These are phyloP conservation scores for Aspergillus pseudoterreus DNA, from an alignment of 2,329 filamentous ascomycete genomes.

Conservation along the genomic window DNA sequence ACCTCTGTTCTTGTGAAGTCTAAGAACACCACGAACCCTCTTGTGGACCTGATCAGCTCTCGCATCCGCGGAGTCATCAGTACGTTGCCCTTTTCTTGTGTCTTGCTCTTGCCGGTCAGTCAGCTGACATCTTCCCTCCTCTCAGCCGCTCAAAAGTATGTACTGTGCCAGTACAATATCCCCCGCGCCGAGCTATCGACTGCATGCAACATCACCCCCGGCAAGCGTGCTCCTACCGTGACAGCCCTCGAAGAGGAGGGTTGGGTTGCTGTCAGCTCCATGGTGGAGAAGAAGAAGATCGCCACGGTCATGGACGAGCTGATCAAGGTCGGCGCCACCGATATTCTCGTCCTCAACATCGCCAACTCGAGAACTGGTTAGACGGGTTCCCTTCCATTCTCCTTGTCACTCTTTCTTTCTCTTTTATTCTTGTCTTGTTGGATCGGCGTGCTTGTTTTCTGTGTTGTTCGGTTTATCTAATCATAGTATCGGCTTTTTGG, in stretches of 20 bases:
- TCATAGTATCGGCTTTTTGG: not conserved
- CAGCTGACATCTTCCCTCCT: not conserved
- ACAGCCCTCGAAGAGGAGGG: conserved; percentile 82
- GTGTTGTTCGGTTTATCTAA: conserved; percentile 6
- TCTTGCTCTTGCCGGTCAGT: not conserved
- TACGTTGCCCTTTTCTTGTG: conserved; percentile 33
- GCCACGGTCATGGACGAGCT: conserved; percentile 84
- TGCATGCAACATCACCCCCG: conserved; percentile 78
- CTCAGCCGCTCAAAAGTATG: conserved; percentile 78
- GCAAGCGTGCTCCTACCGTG: conserved; percentile 88
- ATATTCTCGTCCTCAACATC: conserved; percentile 82
- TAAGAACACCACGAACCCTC: conserved; percentile 71
- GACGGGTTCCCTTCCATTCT: conserved; percentile 8
- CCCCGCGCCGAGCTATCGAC: conserved; percentile 63
- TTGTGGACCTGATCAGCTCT: conserved; percentile 79
- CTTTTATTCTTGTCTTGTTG: conserved; percentile 7
- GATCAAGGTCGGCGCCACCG: conserved; percentile 69
- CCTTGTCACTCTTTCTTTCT: not conserved
- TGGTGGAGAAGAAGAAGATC: conserved; percentile 87
- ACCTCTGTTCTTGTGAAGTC: conserved; percentile 91
- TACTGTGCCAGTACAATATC: conserved; percentile 96
- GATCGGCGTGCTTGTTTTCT: conserved; percentile 8
- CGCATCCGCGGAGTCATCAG: conserved; percentile 91
- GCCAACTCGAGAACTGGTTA: conserved; percentile 66
- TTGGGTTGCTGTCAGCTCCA: conserved; percentile 91